A percentile compares a stretch with the other conserved stretches of the same genome.
phyloP scores from a whole-genome alignment of 345 rosid species.

The Brassica juncea region DNA sequence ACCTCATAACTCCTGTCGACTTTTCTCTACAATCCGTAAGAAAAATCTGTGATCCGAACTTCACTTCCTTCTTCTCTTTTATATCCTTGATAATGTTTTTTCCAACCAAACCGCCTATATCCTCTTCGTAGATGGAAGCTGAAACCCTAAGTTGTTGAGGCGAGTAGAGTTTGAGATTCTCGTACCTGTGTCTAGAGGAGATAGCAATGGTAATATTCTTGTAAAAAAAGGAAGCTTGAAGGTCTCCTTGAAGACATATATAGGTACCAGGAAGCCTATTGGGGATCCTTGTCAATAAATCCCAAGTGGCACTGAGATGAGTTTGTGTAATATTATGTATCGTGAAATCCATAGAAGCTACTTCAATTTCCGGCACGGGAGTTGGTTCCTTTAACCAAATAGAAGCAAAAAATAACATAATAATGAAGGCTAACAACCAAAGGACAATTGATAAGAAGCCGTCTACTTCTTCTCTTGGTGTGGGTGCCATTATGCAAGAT shows the following conservation, averaged over 20 bases:
- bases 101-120: conserved; percentile 1
- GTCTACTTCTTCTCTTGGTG: background rate
- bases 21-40: conserved; percentile 14
- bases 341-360: conserved; percentile 16
- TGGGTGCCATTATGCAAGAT: background rate
- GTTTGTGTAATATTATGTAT: background rate
- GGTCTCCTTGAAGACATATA: conserved; percentile 23
- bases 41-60: background rate
- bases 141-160: conserved; percentile 15
- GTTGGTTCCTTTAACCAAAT: background rate
- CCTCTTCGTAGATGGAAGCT: background rate
- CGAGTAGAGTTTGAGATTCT: background rate
- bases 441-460: background rate
- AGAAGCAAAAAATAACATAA: background rate
- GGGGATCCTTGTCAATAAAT: background rate
- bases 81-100: conserved; percentile 8
- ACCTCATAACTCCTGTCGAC: background rate
- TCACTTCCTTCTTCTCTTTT: conserved; percentile 17
- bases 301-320: conserved; percentile 15
- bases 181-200: conserved; percentile 1
- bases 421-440: background rate
- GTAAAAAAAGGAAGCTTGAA: conserved; percentile 23
- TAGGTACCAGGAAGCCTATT: background rate
- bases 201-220: conserved; percentile 13
- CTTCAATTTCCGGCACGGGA: background rate